phyloP scores from a whole-genome alignment of 192 early-diverging fungal species.

The Chytriomyces hyalinus region DNA sequence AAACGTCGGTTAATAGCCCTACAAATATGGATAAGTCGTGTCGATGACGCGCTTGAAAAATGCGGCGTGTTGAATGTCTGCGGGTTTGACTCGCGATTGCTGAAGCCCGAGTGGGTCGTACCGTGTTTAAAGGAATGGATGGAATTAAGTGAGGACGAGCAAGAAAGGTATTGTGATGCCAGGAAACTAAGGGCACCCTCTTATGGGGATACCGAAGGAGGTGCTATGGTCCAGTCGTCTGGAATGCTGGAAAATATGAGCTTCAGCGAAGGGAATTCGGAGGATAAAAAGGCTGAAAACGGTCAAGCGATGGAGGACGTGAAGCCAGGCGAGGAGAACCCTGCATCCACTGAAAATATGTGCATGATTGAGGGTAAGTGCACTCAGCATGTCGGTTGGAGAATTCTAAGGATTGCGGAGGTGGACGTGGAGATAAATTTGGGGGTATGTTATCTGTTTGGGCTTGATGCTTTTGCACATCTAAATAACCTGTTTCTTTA shows the following conservation, averaged over 20 bases:
- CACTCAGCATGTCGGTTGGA: constrained; percentile 23
- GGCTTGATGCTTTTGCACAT: neutral
- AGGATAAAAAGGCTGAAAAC: neutral
- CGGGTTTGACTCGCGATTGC: constrained; percentile 13
- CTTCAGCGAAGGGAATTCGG: neutral
- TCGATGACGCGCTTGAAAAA: constrained; percentile 13
- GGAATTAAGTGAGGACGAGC: neutral
- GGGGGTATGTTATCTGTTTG: neutral
- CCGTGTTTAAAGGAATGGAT: constrained; percentile 20
- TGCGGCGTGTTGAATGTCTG: neutral
- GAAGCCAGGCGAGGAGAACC: neutral
- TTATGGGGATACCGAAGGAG: neutral
- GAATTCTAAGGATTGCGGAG: constrained; percentile 11
- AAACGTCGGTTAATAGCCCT: neutral
- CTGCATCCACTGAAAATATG: neutral
- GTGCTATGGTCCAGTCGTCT: neutral
- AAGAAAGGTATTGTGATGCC: neutral
- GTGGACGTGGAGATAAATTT: constrained; percentile 22
- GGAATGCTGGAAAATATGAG: neutral
- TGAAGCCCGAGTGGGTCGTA: constrained; percentile 12
- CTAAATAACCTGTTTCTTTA: neutral
- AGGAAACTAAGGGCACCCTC: too few species aligned
- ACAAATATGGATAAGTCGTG: neutral
- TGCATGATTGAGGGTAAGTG: constrained; percentile 17
- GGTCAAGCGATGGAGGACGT: neutral